phyloP scores from a whole-genome alignment of 2,329 filamentous ascomycete genomes.

The Trichoderma sp. region DNA sequence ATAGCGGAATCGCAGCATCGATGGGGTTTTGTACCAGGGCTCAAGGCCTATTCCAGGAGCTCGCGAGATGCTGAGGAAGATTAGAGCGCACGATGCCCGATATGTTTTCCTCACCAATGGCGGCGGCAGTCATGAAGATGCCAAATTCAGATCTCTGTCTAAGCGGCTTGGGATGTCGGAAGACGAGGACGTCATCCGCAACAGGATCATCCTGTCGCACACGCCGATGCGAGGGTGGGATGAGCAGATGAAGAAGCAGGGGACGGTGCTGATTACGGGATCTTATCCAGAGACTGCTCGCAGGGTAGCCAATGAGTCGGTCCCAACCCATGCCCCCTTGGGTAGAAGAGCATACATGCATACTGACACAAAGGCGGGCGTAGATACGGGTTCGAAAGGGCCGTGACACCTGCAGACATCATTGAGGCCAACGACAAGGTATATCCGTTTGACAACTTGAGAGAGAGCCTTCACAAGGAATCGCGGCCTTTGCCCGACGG shows the following conservation, averaged over 20 bases:
- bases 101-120: slow-evolving; percentile 97
- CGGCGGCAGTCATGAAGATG: slow-evolving; percentile 77
- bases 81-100: slow-evolving; percentile 76
- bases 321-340: slow-evolving; percentile 14
- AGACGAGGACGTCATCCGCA: slow-evolving; percentile 42
- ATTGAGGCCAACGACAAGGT: slow-evolving; percentile 72
- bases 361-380: neutral
- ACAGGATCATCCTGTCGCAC: slow-evolving; percentile 73
- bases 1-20: slow-evolving; percentile 59
- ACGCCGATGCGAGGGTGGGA: slow-evolving; percentile 75
- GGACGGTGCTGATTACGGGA: slow-evolving; percentile 73
- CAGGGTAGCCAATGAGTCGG: slow-evolving; percentile 69
- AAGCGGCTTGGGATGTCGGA: slow-evolving; percentile 40
- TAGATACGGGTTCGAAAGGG: slow-evolving; percentile 74
- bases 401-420: slow-evolving; percentile 86
- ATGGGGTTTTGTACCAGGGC: slow-evolving; percentile 90
- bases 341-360: neutral
- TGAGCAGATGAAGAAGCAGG: slow-evolving; percentile 42
- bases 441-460: slow-evolving; percentile 73
- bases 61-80: slow-evolving; percentile 69
- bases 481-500: slow-evolving; percentile 41
- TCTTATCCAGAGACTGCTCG: slow-evolving; percentile 70
- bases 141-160: slow-evolving; percentile 42
- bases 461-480: slow-evolving; percentile 39
- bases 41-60: slow-evolving; percentile 80